phyloP scores from a whole-genome alignment of 2,329 filamentous ascomycete species.

The Pseudogymnoascus sp. region DNA sequence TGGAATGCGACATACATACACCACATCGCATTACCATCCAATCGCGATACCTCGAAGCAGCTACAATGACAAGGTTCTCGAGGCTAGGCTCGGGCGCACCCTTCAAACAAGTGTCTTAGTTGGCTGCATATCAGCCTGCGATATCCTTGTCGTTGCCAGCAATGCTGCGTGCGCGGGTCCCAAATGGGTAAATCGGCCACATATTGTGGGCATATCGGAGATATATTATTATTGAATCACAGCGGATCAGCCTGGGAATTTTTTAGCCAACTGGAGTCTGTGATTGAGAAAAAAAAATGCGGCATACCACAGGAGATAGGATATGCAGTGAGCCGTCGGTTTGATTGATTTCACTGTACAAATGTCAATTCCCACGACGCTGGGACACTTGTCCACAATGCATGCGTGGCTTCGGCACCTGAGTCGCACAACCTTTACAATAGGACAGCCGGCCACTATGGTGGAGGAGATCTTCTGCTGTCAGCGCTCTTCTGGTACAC shows the following conservation, averaged over 20 bases:
- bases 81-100: neutral
- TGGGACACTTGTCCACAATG: constrained; percentile 6
- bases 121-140: neutral
- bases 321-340: neutral
- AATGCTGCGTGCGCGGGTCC: neutral
- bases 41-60: neutral
- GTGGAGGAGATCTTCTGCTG: neutral
- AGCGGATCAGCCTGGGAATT: neutral
- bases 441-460: neutral
- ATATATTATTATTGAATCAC: constrained; percentile 2
- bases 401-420: constrained; percentile 2
- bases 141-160: neutral
- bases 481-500: neutral
- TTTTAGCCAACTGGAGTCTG: neutral
- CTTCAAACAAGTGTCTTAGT: neutral
- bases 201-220: neutral
- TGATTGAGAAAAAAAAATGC: constrained; percentile 4
- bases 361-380: neutral
- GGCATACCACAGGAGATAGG: neutral
- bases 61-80: neutral
- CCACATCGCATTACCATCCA: neutral
- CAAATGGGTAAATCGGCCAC: neutral
- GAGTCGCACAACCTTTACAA: neutral
- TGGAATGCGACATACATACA: neutral
- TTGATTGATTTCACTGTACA: constrained; percentile 4